phyloP scores from a whole-genome alignment of 1,284 basidiomycete genomes.

The Cystobasidiaceae sp. region DNA sequence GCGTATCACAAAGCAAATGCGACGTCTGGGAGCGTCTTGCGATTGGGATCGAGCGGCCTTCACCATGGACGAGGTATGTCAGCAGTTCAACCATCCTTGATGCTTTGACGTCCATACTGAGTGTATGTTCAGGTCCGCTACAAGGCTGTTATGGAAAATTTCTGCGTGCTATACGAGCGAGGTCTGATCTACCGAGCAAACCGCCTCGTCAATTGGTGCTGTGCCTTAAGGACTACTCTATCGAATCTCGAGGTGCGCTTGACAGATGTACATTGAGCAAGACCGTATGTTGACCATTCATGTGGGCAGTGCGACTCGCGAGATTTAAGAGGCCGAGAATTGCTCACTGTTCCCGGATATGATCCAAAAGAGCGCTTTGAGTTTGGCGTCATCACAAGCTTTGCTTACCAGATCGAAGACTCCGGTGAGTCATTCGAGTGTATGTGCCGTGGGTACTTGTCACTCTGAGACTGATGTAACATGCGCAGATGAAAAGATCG shows the following conservation, averaged over 20 bases:
- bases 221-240: constrained; percentile 87
- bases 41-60: constrained; percentile 93
- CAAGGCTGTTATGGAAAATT: constrained; percentile 85
- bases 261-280: constrained; percentile 23
- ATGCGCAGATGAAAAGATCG: constrained; percentile 72
- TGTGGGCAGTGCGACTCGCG: constrained; percentile 78
- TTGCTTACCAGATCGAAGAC: constrained; percentile 84
- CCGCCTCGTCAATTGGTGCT: constrained; percentile 98
- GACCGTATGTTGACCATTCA: neutral
- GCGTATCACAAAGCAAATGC: constrained; percentile 84
- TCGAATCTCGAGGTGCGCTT: constrained; percentile 91
- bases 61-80: constrained; percentile 81
- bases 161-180: constrained; percentile 86
- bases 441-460: neutral
- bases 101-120: neutral
- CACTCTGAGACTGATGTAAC: neutral
- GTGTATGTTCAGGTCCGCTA: constrained; percentile 57
- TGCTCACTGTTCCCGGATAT: constrained; percentile 90
- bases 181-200: constrained; percentile 95
- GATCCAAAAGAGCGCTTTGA: constrained; percentile 90
- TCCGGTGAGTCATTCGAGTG: constrained; percentile 55
- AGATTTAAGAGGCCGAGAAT: constrained; percentile 77
- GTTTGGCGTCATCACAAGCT: constrained; percentile 93
- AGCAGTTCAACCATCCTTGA: neutral
- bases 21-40: constrained; percentile 84